Base-by-base conservation (phyloP, 805 yeast species). In the Wickerhamiella hasegawae region DNA sequence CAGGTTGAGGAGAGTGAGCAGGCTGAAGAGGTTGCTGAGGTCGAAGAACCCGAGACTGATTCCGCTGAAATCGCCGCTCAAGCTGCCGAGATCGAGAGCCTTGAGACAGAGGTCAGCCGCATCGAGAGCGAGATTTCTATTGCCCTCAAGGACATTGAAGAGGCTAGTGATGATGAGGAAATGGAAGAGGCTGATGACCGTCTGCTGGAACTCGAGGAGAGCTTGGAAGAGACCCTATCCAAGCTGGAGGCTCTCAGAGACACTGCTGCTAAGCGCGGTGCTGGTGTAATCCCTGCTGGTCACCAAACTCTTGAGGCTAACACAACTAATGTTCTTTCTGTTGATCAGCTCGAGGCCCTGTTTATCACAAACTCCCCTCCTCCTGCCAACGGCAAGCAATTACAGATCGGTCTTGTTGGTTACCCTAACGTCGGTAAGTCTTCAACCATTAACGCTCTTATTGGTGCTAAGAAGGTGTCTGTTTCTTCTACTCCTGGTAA, bases 401-500 rank as follows among this genome's bases (percentile, higher is more conserved):
- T 81, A 35, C 92, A 84, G 53, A 83, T 90, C 44, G 99, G 99
- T 40, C 66, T 90, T 45, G 98, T 90, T 16, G 99, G 99, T 23
- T 90, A 90, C 55, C 99, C 99, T 27, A 90, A 87, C 54, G 87
- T 78, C 34, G 94, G 94, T 62, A 82, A 82, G 54, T 90, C 97
- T 2, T 85, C 97, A n/a, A 90, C 97, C 2, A 90, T 90, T 49
- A 90, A 90, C 57, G 96, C 98, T 0, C 65, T 90, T 28, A 90
- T 87, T 31, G 98, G 98, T 11, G 74, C 96, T 15, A 90, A 90
- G 53, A 85, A 82, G 55, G 99, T 90, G n/a, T 84, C 96, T 2
- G 99, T 90, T 26, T 87, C 97, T 2, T 68, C 97, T 1, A 90
- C 98, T 1, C 99, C 99, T 11, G 99, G 99, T 63, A 90, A 90